A percentile compares a stretch with the other conserved stretches of the same genome.
Evolutionary conservation across 31 red algal genomes (phyloP).

Genomic region (Asparagopsis taxiformis): DNA sequence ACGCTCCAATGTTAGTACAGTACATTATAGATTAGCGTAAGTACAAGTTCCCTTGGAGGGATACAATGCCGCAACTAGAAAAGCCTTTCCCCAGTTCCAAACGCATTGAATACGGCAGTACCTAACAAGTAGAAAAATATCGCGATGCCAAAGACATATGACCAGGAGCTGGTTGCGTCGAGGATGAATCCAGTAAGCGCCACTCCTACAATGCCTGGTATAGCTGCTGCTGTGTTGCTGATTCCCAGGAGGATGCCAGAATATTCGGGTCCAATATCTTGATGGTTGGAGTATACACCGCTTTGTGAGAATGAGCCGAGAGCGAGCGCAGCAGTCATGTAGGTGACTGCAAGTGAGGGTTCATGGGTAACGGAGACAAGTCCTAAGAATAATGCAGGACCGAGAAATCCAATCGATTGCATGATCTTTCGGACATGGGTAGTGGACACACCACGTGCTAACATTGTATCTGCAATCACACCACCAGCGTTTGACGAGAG

Average conservation of each 20-base stretch:
- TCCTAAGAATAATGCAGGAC: slow-evolving; percentile 89
- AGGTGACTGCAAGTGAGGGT: slow-evolving; percentile 69
- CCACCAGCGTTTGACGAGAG: slow-evolving; percentile 89
- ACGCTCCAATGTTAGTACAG: too few species aligned
- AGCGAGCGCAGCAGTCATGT: slow-evolving; percentile 91
- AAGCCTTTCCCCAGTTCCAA: slow-evolving; percentile 84
- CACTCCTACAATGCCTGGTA: slow-evolving; percentile 99
- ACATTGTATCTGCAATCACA: slow-evolving; percentile 80
- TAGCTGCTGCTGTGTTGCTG: slow-evolving; percentile 92
- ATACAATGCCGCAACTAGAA: too few species aligned
- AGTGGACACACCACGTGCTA: slow-evolving; percentile 44
- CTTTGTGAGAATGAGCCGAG: slow-evolving; percentile 94
- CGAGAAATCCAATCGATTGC: slow-evolving; percentile 97
- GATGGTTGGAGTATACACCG: slow-evolving; percentile 96
- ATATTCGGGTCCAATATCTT: slow-evolving; percentile 93
- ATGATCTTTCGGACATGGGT: slow-evolving; percentile 95
- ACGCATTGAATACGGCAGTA: slow-evolving; percentile 87
- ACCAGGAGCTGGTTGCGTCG: slow-evolving; percentile 89
- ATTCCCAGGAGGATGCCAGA: slow-evolving; percentile 94
- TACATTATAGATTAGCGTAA: too few species aligned
- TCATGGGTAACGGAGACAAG: slow-evolving; percentile 59
- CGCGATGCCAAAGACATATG: slow-evolving; percentile 90
- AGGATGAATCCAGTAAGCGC: slow-evolving; percentile 97
- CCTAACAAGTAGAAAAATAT: slow-evolving; percentile 96
- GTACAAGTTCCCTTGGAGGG: too few species aligned